A percentile compares a stretch with the other conserved stretches of the same genome.
phyloP scores from a whole-genome alignment of 73 alveolate species.

The Tetrahymena malaccensis region DNA sequence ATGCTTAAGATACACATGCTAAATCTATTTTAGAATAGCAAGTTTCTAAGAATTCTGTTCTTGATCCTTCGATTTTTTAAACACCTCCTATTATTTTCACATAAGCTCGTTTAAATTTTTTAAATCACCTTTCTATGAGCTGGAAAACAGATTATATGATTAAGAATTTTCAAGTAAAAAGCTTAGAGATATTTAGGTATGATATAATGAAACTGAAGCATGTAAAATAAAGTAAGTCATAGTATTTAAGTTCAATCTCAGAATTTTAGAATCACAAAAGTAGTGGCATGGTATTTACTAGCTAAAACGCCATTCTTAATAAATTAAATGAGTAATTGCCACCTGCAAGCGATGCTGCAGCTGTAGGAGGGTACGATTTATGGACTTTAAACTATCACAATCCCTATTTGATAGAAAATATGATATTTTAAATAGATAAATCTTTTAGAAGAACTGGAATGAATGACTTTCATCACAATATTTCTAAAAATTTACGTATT shows the following conservation, averaged over 20 bases:
- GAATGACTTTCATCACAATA: neutral
- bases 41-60: neutral
- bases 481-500: neutral
- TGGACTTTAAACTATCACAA: neutral
- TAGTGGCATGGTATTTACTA: neutral
- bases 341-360: neutral
- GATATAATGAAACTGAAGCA: neutral
- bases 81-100: neutral
- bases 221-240: neutral
- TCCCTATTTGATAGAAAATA: neutral
- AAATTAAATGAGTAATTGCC: neutral
- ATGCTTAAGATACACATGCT: neutral
- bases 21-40: neutral
- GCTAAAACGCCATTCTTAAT: neutral
- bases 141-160: neutral
- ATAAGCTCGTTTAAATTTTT: neutral
- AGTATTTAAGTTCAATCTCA: neutral
- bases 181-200: neutral
- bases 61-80: neutral
- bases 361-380: neutral
- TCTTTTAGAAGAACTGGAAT: neutral
- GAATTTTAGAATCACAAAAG: neutral
- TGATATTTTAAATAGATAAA: neutral
- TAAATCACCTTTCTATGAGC: neutral
- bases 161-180: neutral